Evolutionary conservation across 1,284 basidiomycete species (phyloP), one percentile per base, ranked within the genome.

Genomic region (Spongiforma sp.): DNA sequence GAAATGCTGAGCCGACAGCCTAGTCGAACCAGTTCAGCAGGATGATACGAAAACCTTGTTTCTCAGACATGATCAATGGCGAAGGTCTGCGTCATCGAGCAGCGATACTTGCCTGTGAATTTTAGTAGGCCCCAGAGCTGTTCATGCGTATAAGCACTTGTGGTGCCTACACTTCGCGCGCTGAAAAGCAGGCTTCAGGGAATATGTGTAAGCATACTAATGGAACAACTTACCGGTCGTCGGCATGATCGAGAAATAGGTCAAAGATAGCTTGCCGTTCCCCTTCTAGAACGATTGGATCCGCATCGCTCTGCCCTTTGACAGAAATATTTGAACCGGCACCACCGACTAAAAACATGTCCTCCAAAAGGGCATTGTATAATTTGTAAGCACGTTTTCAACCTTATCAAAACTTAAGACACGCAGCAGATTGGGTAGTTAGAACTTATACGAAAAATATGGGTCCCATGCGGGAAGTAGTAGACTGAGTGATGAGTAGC

Each of bases 51-150:
- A 12, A 32, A 59, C 21, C 34, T 36, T 4, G 1, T 2, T 7
- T 46, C 6, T 37, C 57, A 61, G 3, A 65, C 15, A 19, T 56
- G 26, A 4, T 43, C 24, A 4, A 66, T 28, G 4, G 17, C 53
- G 14, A 62, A 61, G 2, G 10, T 3, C 7, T 4, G 19, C 1
- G 57, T 41, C 14, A 28, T 21, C 5, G 26, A 4, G 14, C 66
- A 68, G 5, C 17, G 30, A 24, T 68, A 67, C 57, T 68, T 65
- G 37, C 62, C 46, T 0, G 21, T 21, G 2, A 68, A 67, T 6
- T 26, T 19, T 1, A 67, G 43, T 12, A 66, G 26, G 9, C 37
- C 10, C 2, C 1, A 5, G 9, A 67, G 67, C 9, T 68, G 11
- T 4, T 65, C 17, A 1, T n/a, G 24, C 0, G 28, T 33, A 28